Percentiles rank a stretch among this genome's conserved stretches.
Conservation (phyloP, 2,329 filamentous ascomycete species). For the Penicillium rolfsii region DNA sequence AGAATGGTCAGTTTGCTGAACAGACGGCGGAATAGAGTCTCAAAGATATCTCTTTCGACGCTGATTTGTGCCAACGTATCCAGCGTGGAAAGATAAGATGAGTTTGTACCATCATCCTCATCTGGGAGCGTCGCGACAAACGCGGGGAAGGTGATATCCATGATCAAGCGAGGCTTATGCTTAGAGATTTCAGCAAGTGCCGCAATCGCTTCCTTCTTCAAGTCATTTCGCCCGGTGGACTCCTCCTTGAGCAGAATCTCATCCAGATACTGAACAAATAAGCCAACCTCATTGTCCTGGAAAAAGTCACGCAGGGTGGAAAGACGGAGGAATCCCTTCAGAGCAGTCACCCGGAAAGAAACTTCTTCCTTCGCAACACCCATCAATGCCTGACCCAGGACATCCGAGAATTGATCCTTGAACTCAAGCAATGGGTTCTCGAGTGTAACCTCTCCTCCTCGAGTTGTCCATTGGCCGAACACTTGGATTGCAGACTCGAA, state of each 20-base stretch:
- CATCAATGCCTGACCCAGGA: slow-evolving; percentile 61
- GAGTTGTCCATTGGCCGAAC: slow-evolving; percentile 59
- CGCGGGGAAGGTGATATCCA: slow-evolving; percentile 67
- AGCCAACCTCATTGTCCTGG: slow-evolving; percentile 56
- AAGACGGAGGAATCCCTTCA: slow-evolving; percentile 52
- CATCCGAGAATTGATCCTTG: slow-evolving; percentile 56
- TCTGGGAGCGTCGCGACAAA: slow-evolving; percentile 68
- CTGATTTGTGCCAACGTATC: slow-evolving; percentile 68
- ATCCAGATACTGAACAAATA: slow-evolving; percentile 61
- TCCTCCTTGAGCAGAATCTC: slow-evolving; percentile 64
- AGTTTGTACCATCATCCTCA: slow-evolving; percentile 51
- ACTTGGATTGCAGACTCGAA: slow-evolving; percentile 61
- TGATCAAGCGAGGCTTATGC: slow-evolving; percentile 63
- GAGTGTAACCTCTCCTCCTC: slow-evolving; percentile 40
- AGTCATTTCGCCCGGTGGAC: slow-evolving; percentile 58
- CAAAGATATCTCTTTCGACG: slow-evolving; percentile 64
- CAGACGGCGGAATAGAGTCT: slow-evolving; percentile 64
- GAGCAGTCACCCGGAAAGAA: slow-evolving; percentile 53
- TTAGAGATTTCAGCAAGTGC: slow-evolving; percentile 64
- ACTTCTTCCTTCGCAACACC: slow-evolving; percentile 55
- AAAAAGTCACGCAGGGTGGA: slow-evolving; percentile 53
- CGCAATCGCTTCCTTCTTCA: slow-evolving; percentile 62
- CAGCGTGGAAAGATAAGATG: slow-evolving; percentile 58
- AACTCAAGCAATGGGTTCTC: slow-evolving; percentile 53
- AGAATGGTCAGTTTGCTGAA: slow-evolving; percentile 65